Conservation (phyloP, 2,329 filamentous ascomycete species). For the Trichophyton equinum region DNA sequence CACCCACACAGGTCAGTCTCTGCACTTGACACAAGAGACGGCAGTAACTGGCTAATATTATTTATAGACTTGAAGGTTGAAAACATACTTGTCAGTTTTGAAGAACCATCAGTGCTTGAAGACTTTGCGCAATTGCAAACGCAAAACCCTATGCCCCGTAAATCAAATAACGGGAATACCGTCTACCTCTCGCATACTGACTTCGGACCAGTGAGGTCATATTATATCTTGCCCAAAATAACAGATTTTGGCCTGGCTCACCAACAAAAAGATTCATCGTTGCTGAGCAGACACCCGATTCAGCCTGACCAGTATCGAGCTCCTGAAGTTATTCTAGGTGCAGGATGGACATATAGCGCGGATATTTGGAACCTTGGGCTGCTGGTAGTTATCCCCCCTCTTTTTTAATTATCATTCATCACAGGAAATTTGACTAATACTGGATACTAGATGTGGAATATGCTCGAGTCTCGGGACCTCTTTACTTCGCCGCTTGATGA, state of each 20-base stretch:
- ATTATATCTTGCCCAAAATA: slow-evolving; percentile 6
- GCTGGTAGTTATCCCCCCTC: slow-evolving; percentile 31
- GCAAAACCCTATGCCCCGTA: slow-evolving; percentile 20
- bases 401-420: too few species aligned
- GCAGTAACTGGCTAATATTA: not conserved
- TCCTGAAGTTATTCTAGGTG: slow-evolving; percentile 36
- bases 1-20: slow-evolving; percentile 29
- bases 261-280: not conserved
- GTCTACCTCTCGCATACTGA: slow-evolving; percentile 6
- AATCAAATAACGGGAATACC: slow-evolving; percentile 14
- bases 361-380: slow-evolving; percentile 42
- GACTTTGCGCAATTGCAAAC: slow-evolving; percentile 15
- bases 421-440: not conserved
- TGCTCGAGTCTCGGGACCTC: slow-evolving; percentile 35
- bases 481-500: slow-evolving; percentile 32
- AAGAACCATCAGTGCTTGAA: slow-evolving; percentile 17
- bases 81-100: slow-evolving; percentile 29
- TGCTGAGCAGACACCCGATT: slow-evolving; percentile 13
- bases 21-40: too few species aligned
- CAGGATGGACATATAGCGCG: slow-evolving; percentile 34
- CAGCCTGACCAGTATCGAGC: slow-evolving; percentile 27
- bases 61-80: slow-evolving; percentile 30
- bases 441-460: slow-evolving; percentile 33
- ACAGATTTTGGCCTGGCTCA: slow-evolving; percentile 9
- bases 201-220: slow-evolving; percentile 2